These are phyloP conservation scores for Taphrina confusa DNA, from an alignment of 1,139 yeast genomes.

Conservation along the genomic window DNA sequence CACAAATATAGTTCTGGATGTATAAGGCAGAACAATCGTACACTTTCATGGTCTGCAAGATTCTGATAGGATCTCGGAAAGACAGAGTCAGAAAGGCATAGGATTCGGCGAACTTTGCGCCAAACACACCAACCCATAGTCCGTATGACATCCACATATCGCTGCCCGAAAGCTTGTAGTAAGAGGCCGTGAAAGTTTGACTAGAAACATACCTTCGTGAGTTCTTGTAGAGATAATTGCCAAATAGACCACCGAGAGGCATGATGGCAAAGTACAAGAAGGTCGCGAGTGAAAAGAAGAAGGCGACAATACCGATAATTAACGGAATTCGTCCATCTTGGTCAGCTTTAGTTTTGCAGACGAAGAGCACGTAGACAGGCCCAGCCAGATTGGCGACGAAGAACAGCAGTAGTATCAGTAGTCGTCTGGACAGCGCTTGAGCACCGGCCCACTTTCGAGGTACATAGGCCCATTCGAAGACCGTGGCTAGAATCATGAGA, in stretches of 20 bases:
- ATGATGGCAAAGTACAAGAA: constrained; percentile 81
- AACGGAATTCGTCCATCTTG: constrained; percentile 72
- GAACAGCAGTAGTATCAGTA: constrained; percentile 68
- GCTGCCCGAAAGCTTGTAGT: constrained; percentile 73
- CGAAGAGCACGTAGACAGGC: constrained; percentile 79
- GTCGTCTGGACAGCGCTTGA: constrained; percentile 88
- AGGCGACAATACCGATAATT: constrained; percentile 81
- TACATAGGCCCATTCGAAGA: constrained; percentile 93
- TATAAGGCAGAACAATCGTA: constrained; percentile 86
- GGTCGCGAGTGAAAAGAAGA: constrained; percentile 84
- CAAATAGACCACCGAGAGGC: constrained; percentile 97
- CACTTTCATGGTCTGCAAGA: constrained; percentile 62
- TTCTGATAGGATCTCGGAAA: constrained; percentile 89
- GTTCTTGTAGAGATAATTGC: constrained; percentile 84
- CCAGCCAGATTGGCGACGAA: constrained; percentile 78
- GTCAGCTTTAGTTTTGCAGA: constrained; percentile 61
- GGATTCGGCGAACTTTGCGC: constrained; percentile 85
- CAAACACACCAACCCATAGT: constrained; percentile 84
- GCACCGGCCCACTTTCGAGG: constrained; percentile 99
- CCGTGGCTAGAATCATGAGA: constrained; percentile 82
- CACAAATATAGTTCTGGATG: constrained; percentile 75
- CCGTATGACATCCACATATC: constrained; percentile 97
- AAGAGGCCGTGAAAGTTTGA: constrained; percentile 94
- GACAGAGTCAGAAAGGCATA: constrained; percentile 90
- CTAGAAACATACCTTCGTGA: constrained; percentile 90